Evolutionary conservation across 495 filamentous ascomycete genomes (phyloP).

Genomic region (Aspergillus sclerotioniger): DNA sequence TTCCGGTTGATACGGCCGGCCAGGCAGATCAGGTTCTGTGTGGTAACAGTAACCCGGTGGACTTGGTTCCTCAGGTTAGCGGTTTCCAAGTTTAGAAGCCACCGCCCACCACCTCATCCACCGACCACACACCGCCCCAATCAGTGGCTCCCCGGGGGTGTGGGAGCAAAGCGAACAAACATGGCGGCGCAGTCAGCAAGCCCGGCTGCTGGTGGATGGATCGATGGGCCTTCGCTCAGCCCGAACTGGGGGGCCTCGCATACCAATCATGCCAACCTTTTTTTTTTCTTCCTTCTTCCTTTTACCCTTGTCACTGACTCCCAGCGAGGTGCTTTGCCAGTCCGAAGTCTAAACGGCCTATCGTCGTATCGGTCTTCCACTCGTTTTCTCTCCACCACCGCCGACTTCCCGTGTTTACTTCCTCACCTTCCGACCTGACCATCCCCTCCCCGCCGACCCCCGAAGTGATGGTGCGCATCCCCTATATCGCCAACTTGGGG

Average conservation of each 20-base stretch:
- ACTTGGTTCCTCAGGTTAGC: background rate
- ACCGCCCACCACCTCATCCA: background rate
- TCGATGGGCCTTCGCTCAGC: background rate
- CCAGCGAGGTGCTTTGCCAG: background rate
- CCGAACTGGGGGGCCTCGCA: background rate
- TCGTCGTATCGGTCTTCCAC: conserved; percentile 8
- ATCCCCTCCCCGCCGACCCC: conserved; percentile 18
- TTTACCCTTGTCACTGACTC: background rate
- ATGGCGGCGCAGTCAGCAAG: conserved; percentile 22
- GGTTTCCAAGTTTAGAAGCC: conserved; percentile 26
- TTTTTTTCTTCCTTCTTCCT: conserved; percentile 3
- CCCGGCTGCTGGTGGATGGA: background rate
- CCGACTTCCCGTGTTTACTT: conserved; percentile 15
- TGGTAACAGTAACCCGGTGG: background rate
- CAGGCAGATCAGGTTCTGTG: too few species aligned
- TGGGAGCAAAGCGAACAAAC: conserved; percentile 23
- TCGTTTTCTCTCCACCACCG: conserved; percentile 7
- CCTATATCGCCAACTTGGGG: conserved; percentile 18
- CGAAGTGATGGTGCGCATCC: conserved; percentile 22
- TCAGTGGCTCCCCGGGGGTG: background rate
- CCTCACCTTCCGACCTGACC: conserved; percentile 6
- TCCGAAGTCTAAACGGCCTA: conserved; percentile 7
- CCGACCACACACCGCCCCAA: background rate
- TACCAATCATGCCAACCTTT: conserved; percentile 9
- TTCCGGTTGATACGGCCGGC: background rate